These are phyloP conservation scores for Leccinum broughii DNA, from an alignment of 768 basidiomycete genomes.

Conservation along the genomic window DNA sequence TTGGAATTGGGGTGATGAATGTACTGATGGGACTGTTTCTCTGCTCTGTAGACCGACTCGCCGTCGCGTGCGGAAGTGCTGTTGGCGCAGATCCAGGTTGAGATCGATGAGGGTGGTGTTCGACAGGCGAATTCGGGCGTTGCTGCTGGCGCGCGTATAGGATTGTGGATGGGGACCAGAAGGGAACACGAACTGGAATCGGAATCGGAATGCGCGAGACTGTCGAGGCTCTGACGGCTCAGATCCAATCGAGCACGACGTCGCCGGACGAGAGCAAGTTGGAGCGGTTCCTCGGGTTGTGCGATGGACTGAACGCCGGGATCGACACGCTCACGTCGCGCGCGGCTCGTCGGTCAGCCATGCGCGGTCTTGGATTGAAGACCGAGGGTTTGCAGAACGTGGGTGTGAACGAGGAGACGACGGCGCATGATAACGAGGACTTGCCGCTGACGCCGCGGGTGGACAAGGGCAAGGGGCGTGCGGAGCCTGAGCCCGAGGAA, in stretches of 20 bases:
- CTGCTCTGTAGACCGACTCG: neutral
- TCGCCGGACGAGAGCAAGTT: neutral
- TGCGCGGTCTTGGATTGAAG: neutral
- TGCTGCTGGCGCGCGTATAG: neutral
- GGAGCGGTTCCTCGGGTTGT: neutral
- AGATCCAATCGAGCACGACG: neutral
- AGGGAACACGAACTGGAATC: neutral
- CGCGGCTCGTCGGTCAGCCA: neutral
- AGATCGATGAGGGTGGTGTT: neutral
- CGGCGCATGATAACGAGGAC: neutral
- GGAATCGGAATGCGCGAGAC: neutral
- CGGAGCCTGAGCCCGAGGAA: conserved; percentile 60
- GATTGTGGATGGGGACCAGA: neutral
- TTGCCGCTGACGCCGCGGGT: conserved; percentile 57
- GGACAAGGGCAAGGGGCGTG: conserved; percentile 66
- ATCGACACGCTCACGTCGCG: neutral
- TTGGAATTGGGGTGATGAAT: too few species aligned
- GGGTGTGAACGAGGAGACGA: neutral
- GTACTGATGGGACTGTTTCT: neutral
- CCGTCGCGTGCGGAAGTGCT: neutral
- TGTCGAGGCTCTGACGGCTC: conserved; percentile 37
- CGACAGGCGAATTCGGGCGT: neutral
- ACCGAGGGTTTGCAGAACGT: neutral
- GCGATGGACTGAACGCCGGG: neutral
- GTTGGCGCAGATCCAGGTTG: neutral